These are phyloP conservation scores for Arthroderma sp. DNA, from an alignment of 2,329 filamentous ascomycete genomes.

Conservation along the genomic window DNA sequence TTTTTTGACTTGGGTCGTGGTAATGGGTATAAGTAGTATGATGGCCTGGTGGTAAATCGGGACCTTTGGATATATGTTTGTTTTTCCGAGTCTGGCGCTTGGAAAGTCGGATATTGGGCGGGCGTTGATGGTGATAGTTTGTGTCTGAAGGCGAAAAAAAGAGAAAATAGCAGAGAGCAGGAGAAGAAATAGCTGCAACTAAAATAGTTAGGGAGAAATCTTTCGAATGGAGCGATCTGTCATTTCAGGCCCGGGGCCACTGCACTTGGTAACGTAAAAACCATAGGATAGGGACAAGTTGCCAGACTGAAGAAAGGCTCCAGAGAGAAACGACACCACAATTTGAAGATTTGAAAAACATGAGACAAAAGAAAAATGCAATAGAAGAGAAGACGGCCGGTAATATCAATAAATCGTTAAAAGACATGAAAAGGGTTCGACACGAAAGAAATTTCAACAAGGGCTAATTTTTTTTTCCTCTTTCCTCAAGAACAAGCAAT, in stretches of 20 bases:
- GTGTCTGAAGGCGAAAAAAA: background rate
- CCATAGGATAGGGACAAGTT: background rate
- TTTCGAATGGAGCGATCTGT: background rate
- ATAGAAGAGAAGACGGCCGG: background rate
- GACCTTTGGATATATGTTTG: background rate
- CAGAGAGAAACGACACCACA: background rate
- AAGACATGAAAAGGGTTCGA: background rate
- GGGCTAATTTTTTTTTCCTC: background rate
- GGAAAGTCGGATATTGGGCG: no score
- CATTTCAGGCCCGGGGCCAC: background rate
- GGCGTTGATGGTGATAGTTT: background rate
- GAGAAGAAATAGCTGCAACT: background rate
- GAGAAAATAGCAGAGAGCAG: background rate
- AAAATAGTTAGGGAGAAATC: background rate
- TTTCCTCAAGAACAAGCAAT: background rate
- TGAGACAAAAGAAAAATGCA: background rate
- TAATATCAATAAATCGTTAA: slow-evolving; percentile 4
- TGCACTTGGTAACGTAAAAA: slow-evolving; percentile 1
- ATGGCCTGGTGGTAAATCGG: background rate
- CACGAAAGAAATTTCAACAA: background rate
- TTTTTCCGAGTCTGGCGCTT: no score
- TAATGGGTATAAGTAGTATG: background rate
- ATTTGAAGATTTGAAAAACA: background rate
- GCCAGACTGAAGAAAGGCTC: background rate
- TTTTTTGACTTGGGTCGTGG: background rate